Conservation (phyloP, 164 flowering plant genomes). For the Berberis thunbergii region DNA sequence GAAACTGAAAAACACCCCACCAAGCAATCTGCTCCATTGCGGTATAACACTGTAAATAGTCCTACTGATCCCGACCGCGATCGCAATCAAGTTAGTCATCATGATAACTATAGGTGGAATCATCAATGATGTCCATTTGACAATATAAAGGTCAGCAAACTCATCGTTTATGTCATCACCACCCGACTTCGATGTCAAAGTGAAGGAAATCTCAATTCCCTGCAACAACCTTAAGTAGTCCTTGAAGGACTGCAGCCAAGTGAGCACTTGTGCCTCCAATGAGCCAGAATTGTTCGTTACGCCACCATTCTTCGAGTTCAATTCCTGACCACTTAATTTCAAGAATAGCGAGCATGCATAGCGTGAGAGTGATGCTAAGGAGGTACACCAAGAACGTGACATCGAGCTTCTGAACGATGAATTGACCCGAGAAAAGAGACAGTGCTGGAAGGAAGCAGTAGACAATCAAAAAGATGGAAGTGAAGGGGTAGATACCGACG, state of each 20-base stretch:
- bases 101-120: constrained; percentile 70
- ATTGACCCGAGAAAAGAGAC: constrained; percentile 72
- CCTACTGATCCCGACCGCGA: constrained; percentile 55
- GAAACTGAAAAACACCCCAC: constrained; percentile 85
- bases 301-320: constrained; percentile 79
- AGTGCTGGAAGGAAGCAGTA: constrained; percentile 85
- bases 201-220: constrained; percentile 87
- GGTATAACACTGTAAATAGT: constrained; percentile 59
- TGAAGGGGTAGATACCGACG: constrained; percentile 72
- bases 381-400: constrained; percentile 67
- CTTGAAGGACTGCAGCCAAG: constrained; percentile 82
- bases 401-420: constrained; percentile 56
- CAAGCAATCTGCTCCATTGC: constrained; percentile 66
- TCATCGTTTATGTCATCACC: constrained; percentile 66
- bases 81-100: constrained; percentile 62
- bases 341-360: constrained; percentile 57
- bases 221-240: constrained; percentile 70
- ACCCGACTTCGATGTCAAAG: constrained; percentile 65
- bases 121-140: constrained; percentile 82
- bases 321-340: constrained; percentile 89
- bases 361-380: constrained; percentile 50
- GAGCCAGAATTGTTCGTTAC: constrained; percentile 88
- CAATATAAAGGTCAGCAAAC: constrained; percentile 59
- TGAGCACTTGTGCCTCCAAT: constrained; percentile 93
- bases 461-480: constrained; percentile 67